Base-by-base conservation (phyloP, 2,329 filamentous ascomycete species). In the Fusarium sp. region DNA sequence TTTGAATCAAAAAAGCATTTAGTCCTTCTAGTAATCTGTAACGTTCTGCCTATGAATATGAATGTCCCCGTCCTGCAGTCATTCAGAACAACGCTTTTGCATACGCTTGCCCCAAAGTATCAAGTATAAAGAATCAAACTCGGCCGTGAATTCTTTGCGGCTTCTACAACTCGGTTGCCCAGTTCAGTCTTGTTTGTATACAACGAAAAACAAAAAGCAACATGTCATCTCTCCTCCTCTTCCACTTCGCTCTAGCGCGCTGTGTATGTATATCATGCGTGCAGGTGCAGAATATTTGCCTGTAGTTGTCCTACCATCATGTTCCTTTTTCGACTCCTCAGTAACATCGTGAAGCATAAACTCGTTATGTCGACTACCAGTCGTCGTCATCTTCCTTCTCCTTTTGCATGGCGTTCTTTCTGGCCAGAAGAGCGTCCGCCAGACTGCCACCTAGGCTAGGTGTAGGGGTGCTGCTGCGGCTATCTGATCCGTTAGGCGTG, bases 341-440 rank as follows among this genome's bases (percentile, higher is more conserved):
- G 34, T 60, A 58, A 62, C 34, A 68, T 73, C 70, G 52, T 75
- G 62, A 70, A 73, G 62, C 67, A 52, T 73, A 62, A 68, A 59
- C 51, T 75, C 72, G 63, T 64, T 45, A 44, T 69, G 53, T 70
- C 57, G 62, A 73, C 73, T 77, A 92, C 90, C 90, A 92, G 75
- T 92, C 89, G 69, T 91, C 90, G 46, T 92, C 89, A 18, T 91
- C 89, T 20, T 90, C 86, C 58, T 87, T 84, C 78, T 88, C 88
- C 74, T 86, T 88, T 74, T 90, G 89, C 90, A 93, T 93, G 8
- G 91, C 91, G 69, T 88, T 89, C 82, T 94, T 91, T 73, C 92
- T 85, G 42, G 91, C 91, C 72, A 92, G 82, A 72, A 96, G 81
- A n/a, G 92, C 92, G 77, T 94, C 92, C 4, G 92, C 92, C 71